A percentile compares a stretch with the other conserved stretches of the same genome.
Conservation (phyloP, 2,329 filamentous ascomycete genomes). For the Ophiognomonia clavigignenti-juglandacearum region DNA sequence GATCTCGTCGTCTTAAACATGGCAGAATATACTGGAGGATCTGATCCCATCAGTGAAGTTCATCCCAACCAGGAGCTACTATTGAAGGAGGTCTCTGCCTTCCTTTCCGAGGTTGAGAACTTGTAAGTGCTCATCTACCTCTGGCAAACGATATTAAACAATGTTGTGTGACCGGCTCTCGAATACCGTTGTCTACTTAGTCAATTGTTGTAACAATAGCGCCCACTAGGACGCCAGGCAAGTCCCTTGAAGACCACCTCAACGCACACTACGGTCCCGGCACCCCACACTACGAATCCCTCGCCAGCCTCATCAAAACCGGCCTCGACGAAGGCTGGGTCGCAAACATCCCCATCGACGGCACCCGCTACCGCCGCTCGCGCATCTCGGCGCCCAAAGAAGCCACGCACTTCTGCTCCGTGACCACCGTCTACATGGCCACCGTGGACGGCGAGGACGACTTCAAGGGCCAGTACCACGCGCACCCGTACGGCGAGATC, state of each 20-base stretch:
- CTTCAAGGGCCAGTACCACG: constrained; percentile 49
- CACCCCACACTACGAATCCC: constrained; percentile 36
- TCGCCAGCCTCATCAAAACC: constrained; percentile 32
- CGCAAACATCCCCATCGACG: constrained; percentile 36
- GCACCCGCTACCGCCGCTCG: constrained; percentile 40
- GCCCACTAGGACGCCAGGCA: constrained; percentile 38
- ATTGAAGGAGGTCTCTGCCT: constrained; percentile 1
- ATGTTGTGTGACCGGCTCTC: too few relatives aligned
- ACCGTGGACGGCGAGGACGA: constrained; percentile 34
- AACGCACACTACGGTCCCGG: constrained; percentile 39
- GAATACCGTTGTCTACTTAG: too few relatives aligned
- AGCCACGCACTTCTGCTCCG: constrained; percentile 46
- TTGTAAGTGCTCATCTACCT: background rate
- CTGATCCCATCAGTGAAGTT: background rate
- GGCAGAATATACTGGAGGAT: constrained; percentile 8
- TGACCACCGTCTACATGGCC: constrained; percentile 52
- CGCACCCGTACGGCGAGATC: constrained; percentile 50
- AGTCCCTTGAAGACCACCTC: constrained; percentile 36
- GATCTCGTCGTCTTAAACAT: background rate
- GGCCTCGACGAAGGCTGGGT: constrained; percentile 41
- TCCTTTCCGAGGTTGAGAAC: constrained; percentile 8
- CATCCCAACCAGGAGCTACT: constrained; percentile 8
- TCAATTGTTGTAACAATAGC: too few relatives aligned
- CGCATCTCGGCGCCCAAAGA: constrained; percentile 41
- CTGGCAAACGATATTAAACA: too few relatives aligned